Evolutionary conservation across 306 rosid genomes (phyloP).

Genomic region (Cicer judaicum): DNA sequence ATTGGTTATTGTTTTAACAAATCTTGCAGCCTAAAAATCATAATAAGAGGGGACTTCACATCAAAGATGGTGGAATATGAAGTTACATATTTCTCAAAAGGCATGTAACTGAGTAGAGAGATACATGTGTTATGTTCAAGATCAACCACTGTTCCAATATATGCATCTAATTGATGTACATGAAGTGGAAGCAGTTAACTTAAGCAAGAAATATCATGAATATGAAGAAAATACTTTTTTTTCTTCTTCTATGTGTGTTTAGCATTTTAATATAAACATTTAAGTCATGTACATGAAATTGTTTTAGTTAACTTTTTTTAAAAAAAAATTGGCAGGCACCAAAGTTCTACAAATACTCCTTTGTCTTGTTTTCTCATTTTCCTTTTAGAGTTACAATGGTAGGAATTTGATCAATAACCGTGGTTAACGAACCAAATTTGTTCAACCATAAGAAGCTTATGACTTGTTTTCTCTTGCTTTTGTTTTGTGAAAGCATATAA

Average conservation of each 20-base stretch:
- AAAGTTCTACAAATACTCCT: too few species aligned
- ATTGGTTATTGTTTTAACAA: conserved; percentile 34
- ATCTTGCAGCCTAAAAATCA: conserved; percentile 36
- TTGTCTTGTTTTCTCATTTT: too few species aligned
- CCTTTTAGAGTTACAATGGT: too few species aligned
- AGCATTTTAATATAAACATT: not conserved
- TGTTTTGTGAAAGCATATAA: too few species aligned
- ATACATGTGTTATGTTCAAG: conserved; percentile 6
- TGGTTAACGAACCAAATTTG: too few species aligned
- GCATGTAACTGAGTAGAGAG: not conserved
- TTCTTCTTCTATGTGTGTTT: not conserved
- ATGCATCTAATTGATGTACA: not conserved
- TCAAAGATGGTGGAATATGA: too few species aligned
- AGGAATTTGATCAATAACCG: too few species aligned
- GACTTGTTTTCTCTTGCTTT: too few species aligned
- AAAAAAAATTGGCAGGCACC: too few species aligned
- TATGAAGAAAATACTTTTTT: not conserved
- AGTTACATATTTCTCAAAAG: not conserved
- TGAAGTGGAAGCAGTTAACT: conserved; percentile 6
- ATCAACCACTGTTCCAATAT: not conserved
- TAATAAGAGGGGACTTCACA: conserved; percentile 28
- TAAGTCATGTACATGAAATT: not conserved
- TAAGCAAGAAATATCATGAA: not conserved
- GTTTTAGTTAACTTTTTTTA: too few species aligned
- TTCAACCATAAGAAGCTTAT: too few species aligned